Evolutionary conservation across 1,284 basidiomycete species (phyloP), one percentile per base, ranked within the genome.

Genomic region (Puccinia coronata): DNA sequence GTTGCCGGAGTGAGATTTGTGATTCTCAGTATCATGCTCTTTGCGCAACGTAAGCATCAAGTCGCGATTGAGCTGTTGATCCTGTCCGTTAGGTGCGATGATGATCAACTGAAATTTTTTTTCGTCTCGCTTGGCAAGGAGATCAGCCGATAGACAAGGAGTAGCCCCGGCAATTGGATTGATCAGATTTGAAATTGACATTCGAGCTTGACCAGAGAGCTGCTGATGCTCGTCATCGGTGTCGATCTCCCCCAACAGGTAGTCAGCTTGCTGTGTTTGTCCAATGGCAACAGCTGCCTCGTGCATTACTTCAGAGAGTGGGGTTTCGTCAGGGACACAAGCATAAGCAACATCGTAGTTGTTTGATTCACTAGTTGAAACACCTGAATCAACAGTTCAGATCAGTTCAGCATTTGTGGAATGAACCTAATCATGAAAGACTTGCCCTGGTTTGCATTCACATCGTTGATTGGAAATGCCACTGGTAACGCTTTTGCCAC

Each of bases 161-260:
- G 14, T 16, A 59, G 39, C n/a, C 8, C n/a, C n/a, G 43, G 8
- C 31, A 8, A 23, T 39, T 59, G 53, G 41, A 23, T 74, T 74
- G 18, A 74, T 51, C 23, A 74, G 72, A 53, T 74, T 74, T 41
- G 72, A 34, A 28, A 74, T 74, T 34, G 36, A 59, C 6, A 74
- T 74, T 25, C 36, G 31, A 59, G 53, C 53, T 20, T 59, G n/a
- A 55, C 57, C 25, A 59, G 57, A 55, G 31, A 74, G 11, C 23
- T 74, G 11, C 23, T 47, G 9, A n/a, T 74, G 53, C 36, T 25
- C 18, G 36, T 39, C 41, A 3, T 74, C 34, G 41, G 47, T n/a
- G 23, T 59, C 41, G 36, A 59, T 74, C 16, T 36, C 16, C 16
- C 6, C 16, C 36, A 31, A 59, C 43, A 31, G 14, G 43, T n/a